Conservation (phyloP, 805 yeast genomes). For the Priceomyces castillae region DNA sequence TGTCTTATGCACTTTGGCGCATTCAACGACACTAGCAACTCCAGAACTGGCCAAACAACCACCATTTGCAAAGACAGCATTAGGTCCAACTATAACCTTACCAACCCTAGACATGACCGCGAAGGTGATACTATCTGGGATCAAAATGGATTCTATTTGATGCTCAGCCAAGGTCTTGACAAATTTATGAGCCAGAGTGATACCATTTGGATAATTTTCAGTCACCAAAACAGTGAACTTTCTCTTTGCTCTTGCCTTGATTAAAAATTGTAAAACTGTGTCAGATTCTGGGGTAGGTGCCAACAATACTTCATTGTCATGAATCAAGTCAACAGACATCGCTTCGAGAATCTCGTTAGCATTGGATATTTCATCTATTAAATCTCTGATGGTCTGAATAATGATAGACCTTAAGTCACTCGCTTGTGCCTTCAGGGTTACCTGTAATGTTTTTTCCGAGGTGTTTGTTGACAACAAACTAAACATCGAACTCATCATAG, state of each 20-base stretch:
- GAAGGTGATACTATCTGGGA: conserved; percentile 89
- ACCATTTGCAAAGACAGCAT: conserved; percentile 93
- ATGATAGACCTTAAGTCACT: conserved; percentile 79
- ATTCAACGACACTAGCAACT: conserved; percentile 87
- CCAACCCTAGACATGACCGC: conserved; percentile 98
- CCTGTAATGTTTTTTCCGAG: conserved; percentile 21
- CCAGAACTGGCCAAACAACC: conserved; percentile 90
- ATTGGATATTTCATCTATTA: conserved; percentile 86
- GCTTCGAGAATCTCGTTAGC: conserved; percentile 88
- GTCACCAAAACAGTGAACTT: conserved; percentile 89
- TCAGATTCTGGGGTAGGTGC: conserved; percentile 95
- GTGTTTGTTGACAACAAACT: conserved; percentile 61
- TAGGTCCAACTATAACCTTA: conserved; percentile 89
- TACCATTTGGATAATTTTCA: conserved; percentile 88
- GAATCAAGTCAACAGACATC: conserved; percentile 90
- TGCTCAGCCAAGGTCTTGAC: conserved; percentile 78
- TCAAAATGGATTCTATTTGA: conserved; percentile 83
- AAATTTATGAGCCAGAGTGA: conserved; percentile 71
- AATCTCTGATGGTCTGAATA: conserved; percentile 88
- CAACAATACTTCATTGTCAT: conserved; percentile 78
- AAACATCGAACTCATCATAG: conserved; percentile 83
- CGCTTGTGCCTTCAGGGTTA: conserved; percentile 41
- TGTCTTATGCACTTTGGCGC: conserved; percentile 93
- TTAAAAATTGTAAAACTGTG: conserved; percentile 81
- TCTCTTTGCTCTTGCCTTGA: conserved; percentile 85